Evolutionary conservation across 208 protist genomes (phyloP), one percentile per base, ranked within the genome.

Genomic region (Trypanosomatidae sp.): DNA sequence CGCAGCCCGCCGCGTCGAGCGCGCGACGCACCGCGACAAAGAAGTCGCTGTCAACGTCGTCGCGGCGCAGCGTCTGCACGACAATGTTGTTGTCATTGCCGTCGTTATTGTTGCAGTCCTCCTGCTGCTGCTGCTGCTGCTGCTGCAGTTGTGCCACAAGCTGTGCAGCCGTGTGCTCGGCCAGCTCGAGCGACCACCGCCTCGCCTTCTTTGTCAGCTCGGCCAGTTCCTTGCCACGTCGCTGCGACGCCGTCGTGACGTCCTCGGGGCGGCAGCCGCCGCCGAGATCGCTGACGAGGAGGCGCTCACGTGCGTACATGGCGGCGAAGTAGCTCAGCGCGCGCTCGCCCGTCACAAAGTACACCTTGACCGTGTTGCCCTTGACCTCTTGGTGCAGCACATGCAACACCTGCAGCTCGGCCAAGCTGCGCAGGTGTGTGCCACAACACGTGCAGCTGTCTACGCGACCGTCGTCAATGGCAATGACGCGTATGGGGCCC

Each of bases 391-490:
- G 61, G 46, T 94, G 62, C n/a, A 92, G 53, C 23, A 93, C 39
- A 32, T 93, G 60, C 25, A 93, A 21, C 30, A 56, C 48, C 33
- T 89, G 71, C 41, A 94, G 61, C 57, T 90, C 56, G 7, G 68
- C 43, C 15, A 90, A 58, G 10, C 71, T 66, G 6, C 37, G 48
- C 4, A 91, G 66, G 46, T 94, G 85, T 16, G 85, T 94, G n/a
- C 85, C 85, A 44, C 85, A 94, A 61, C 85, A 94, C 8, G 70
- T 78, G 56, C 75, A 84, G 39, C 43, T 59, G 48, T 93, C 85
- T 28, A 88, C 51, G 7, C 43, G 46, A 20, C 47, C 41, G 8
- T 59, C 50, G n/a, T 63, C 61, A 8, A 90, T 57, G n/a, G 56
- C 60, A 42, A 94, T 82, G 35, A 87, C 61, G 5, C 85, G 80